phyloP scores from a whole-genome alignment of 345 rosid species.

The Lumnitzera racemosa region DNA sequence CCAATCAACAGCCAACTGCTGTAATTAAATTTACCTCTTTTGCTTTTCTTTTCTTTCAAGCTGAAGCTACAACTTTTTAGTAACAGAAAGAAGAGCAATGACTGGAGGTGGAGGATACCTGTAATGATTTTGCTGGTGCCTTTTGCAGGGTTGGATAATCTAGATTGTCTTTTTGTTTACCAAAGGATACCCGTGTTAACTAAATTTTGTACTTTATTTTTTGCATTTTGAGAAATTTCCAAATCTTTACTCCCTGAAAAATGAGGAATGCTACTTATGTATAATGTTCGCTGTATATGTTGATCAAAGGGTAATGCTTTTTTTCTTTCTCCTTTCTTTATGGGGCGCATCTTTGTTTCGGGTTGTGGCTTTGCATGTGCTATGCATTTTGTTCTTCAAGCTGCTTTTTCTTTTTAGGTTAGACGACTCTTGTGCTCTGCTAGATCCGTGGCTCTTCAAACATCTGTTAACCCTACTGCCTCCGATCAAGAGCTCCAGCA shows the following conservation, averaged over 20 bases:
- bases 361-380: constrained; percentile 1
- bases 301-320: neutral
- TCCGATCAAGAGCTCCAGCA: constrained; percentile 96
- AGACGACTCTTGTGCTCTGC: constrained; percentile 89
- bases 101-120: too few relatives aligned
- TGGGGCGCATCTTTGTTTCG: neutral
- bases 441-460: constrained; percentile 76
- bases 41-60: neutral
- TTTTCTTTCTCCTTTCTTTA: neutral
- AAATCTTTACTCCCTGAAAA: too few relatives aligned
- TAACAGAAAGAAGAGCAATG: too few relatives aligned
- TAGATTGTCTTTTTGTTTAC: too few relatives aligned
- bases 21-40: neutral
- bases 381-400: neutral
- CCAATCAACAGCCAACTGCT: neutral
- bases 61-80: neutral
- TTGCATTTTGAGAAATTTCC: too few relatives aligned
- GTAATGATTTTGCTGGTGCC: too few relatives aligned
- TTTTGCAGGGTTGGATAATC: too few relatives aligned
- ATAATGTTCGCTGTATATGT: too few relatives aligned
- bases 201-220: too few relatives aligned
- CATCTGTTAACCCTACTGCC: constrained; percentile 65
- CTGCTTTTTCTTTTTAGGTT: constrained; percentile 41
- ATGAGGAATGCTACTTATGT: too few relatives aligned
- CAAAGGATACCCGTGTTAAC: too few relatives aligned